phyloP scores from a whole-genome alignment of 1,139 yeast genomes.

The Candida dubliniensis region DNA sequence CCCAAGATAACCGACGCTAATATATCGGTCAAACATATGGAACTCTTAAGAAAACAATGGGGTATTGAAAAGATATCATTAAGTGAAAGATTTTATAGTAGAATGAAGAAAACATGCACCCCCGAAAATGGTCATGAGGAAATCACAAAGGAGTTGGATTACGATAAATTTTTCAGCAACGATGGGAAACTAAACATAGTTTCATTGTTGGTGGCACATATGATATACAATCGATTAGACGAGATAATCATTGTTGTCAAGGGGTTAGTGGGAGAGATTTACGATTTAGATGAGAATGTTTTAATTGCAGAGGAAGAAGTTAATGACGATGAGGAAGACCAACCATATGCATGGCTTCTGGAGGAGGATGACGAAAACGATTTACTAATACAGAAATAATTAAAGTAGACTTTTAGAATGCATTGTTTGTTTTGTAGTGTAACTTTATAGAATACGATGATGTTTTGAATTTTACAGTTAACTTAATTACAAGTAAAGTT shows the following conservation, averaged over 20 bases:
- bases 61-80: conserved; percentile 25
- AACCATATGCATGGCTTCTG: too few relatives aligned
- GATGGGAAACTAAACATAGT: conserved; percentile 37
- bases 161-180: conserved; percentile 26
- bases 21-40: conserved; percentile 32
- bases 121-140: conserved; percentile 10
- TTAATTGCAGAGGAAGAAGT: conserved; percentile 12
- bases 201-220: conserved; percentile 31
- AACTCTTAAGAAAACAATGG: conserved; percentile 32
- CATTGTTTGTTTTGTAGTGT: neutral
- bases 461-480: neutral
- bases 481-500: neutral
- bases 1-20: conserved; percentile 39
- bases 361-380: neutral
- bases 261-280: conserved; percentile 40
- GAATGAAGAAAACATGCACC: neutral
- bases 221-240: conserved; percentile 34
- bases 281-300: conserved; percentile 19
- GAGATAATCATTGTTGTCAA: conserved; percentile 31
- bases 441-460: neutral
- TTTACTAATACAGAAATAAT: neutral
- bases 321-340: neutral
- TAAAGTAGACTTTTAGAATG: neutral
- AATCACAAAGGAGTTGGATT: conserved; percentile 24
- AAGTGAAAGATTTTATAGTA: conserved; percentile 28